A percentile compares a stretch with the other conserved stretches of the same genome.
These are phyloP conservation scores for Hymenoscyphus linearis DNA, from an alignment of 2,329 filamentous ascomycete genomes.

Conservation along the genomic window DNA sequence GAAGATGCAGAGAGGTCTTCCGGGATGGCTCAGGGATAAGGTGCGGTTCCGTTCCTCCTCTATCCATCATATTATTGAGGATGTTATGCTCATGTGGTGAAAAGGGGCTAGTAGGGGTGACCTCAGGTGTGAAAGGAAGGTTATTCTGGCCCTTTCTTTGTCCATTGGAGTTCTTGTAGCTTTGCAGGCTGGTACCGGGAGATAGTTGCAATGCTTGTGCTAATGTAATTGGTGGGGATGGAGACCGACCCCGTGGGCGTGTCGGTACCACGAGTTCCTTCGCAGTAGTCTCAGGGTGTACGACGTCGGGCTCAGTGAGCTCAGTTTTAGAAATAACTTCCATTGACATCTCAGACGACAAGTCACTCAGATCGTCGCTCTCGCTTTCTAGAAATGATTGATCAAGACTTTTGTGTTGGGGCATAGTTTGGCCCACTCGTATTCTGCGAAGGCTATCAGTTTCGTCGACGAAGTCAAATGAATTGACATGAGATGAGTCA, in stretches of 20 bases:
- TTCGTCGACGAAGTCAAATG: constrained; percentile 51
- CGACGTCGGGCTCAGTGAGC: constrained; percentile 26
- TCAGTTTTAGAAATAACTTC: constrained; percentile 38
- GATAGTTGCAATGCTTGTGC: constrained; percentile 43
- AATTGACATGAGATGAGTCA: constrained; percentile 36
- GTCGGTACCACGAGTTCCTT: constrained; percentile 26
- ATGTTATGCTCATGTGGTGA: not conserved
- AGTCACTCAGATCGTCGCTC: constrained; percentile 43
- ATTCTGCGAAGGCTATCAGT: constrained; percentile 42
- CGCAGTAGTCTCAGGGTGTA: constrained; percentile 22
- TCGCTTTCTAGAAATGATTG: constrained; percentile 31
- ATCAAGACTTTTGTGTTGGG: constrained; percentile 29
- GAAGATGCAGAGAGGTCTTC: constrained; percentile 50
- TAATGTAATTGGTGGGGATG: constrained; percentile 45
- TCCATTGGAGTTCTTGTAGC: constrained; percentile 32
- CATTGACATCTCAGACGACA: constrained; percentile 58
- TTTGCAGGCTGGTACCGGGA: constrained; percentile 33
- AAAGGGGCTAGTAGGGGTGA: constrained; percentile 24
- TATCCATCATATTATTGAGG: constrained; percentile 6
- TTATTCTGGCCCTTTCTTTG: constrained; percentile 11
- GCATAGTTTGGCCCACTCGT: constrained; percentile 16
- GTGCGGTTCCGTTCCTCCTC: constrained; percentile 21
- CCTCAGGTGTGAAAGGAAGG: constrained; percentile 30
- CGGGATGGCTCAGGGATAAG: constrained; percentile 26
- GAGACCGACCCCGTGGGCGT: constrained; percentile 29